phyloP scores from a whole-genome alignment of 2,329 filamentous ascomycete species.

The Alternaria sp. region DNA sequence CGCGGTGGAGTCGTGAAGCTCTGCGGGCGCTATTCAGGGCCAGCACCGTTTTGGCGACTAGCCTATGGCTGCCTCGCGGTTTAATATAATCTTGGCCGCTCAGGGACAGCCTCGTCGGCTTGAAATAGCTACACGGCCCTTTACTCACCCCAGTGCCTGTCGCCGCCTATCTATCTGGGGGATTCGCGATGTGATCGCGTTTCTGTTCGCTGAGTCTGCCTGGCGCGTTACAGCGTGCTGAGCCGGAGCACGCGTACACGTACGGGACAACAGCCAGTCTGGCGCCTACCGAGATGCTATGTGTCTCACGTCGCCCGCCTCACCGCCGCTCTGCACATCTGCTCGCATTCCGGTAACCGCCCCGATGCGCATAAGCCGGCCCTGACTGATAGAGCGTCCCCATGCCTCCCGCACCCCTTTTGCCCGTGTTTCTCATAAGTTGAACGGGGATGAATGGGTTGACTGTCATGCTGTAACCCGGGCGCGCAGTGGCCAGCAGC shows the following conservation, averaged over 20 bases:
- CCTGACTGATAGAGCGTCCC: conserved; percentile 1
- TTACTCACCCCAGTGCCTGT: neutral
- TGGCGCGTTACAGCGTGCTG: conserved; percentile 10
- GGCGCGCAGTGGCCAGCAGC: conserved; percentile 15
- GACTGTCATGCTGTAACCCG: conserved; percentile 10
- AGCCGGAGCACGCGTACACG: neutral
- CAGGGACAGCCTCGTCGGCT: conserved; percentile 1
- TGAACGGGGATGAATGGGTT: conserved; percentile 7
- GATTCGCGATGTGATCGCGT: neutral
- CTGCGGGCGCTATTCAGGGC: conserved; percentile 7
- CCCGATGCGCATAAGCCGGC: conserved; percentile 12
- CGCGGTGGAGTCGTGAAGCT: neutral
- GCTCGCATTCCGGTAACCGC: conserved; percentile 17
- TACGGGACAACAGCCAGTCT: conserved; percentile 2
- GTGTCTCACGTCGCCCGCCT: conserved; percentile 11
- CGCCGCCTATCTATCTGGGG: conserved; percentile 11
- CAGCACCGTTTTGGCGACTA: conserved; percentile 2
- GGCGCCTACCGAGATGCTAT: conserved; percentile 12
- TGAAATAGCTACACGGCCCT: conserved; percentile 13
- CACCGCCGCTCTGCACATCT: conserved; percentile 5
- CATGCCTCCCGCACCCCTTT: conserved; percentile 10
- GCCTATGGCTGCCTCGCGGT: neutral
- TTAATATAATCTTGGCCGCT: neutral
- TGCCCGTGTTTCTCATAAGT: conserved; percentile 18
- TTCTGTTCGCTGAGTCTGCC: conserved; percentile 11